Base-by-base conservation (phyloP, 441 rosid species). In the Populus hybrid region DNA sequence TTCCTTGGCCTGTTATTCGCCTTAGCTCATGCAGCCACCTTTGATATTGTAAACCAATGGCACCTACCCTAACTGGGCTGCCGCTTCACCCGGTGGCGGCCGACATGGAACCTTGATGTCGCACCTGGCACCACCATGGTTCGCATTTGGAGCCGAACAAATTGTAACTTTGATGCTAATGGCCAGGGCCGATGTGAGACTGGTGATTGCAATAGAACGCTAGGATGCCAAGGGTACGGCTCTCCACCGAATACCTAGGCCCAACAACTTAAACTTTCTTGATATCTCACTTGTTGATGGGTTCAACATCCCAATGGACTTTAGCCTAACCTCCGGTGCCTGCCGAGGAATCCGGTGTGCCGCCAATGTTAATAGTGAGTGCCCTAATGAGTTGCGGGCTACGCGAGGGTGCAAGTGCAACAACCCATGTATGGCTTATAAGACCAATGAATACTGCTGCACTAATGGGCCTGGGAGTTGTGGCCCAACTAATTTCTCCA, bases 351-450 rank as follows among this genome's bases (percentile, higher is more conserved):
- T 87, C 38, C 30, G 83, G 61, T 89, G 92, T 57, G 71, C 77
- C 0, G 87, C 91, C 0, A 86, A 88, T 72, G 80, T 88, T 10
- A 85, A 76, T 0, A 81, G 89, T 36, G 87, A 85, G 80, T 88
- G 92, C 23, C 90, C 92, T 0, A 69, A 24, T 28, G 74, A 1
- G 2, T 38, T 89, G 7, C 81, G 61, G 69, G 83, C 80, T 0
- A 71, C 85, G 0, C 89, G 89, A 0, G 89, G 92, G 11, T 89
- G 92, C 69, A 84, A 86, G 11, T 89, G 92, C 69, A 84, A 86
- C 75, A 83, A 82, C 32, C 86, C 92, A 0, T 89, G 89, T 59
- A 77, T 88, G 0, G 87, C 82, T 18, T 88, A 80, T 16, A 63
- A 63, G 23, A 85, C 82, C 0, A 80, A 82, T 18, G 5, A 85